Conservation (phyloP, 345 rosid genomes). For the Isatis tinctoria region DNA sequence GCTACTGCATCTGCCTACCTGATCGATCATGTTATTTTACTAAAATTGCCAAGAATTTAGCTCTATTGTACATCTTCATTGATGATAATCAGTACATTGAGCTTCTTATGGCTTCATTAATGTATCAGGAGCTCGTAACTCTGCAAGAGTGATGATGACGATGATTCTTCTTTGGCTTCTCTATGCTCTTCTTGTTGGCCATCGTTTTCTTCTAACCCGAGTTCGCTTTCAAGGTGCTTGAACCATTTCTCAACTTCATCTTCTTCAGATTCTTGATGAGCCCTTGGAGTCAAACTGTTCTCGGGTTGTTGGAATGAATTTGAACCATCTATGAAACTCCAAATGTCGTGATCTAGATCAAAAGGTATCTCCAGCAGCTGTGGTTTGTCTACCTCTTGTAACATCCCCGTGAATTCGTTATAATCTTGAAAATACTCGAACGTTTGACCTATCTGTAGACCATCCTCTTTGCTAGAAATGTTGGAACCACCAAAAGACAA, state of each 20-base stretch:
- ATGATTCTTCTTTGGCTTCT: neutral
- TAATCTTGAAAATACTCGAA: conserved; percentile 6
- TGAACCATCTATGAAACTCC: conserved; percentile 60
- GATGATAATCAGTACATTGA: neutral
- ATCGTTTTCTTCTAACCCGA: conserved; percentile 46
- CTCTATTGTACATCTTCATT: conserved; percentile 1
- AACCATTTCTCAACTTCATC: conserved; percentile 53
- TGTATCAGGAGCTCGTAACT: conserved; percentile 20
- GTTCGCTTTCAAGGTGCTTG: conserved; percentile 57
- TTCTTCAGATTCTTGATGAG: conserved; percentile 14
- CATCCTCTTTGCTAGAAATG: conserved; percentile 17
- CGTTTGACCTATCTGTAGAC: neutral
- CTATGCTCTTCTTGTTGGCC: conserved; percentile 13
- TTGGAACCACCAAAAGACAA: conserved; percentile 40
- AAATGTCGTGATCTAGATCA: conserved; percentile 55
- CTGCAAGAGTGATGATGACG: conserved; percentile 16
- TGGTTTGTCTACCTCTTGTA: conserved; percentile 68
- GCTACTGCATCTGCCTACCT: neutral
- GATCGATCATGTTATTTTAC: neutral
- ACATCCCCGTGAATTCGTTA: conserved; percentile 6
- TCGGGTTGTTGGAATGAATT: conserved; percentile 30
- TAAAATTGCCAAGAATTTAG: conserved; percentile 5
- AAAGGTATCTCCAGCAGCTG: conserved; percentile 43
- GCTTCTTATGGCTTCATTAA: neutral
- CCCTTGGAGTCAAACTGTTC: conserved; percentile 20